A percentile compares a stretch with the other conserved stretches of the same genome.
These are phyloP conservation scores for Tetrapisispora arboricola DNA, from an alignment of 805 yeast genomes.

Conservation along the genomic window DNA sequence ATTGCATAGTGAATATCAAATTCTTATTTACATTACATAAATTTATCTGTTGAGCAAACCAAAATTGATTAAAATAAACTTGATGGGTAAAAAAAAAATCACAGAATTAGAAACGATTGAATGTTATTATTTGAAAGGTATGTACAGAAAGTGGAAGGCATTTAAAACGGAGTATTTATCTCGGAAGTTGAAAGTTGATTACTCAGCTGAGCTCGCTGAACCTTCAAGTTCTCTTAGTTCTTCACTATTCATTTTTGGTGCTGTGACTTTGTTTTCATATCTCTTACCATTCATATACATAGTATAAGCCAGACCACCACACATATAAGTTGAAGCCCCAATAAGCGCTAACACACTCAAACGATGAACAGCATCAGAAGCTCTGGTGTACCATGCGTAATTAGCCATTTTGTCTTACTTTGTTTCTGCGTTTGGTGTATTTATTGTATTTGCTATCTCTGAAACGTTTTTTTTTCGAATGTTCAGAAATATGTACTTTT, in stretches of 20 bases:
- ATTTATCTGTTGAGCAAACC: no score
- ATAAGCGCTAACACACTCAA: conserved; percentile 56
- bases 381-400: conserved; percentile 69
- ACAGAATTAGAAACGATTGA: not conserved
- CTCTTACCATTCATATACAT: conserved; percentile 43
- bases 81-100: not conserved
- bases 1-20: not conserved
- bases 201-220: conserved; percentile 13
- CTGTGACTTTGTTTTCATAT: conserved; percentile 33
- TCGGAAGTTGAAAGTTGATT: not conserved
- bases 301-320: conserved; percentile 42
- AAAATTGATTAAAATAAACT: no score
- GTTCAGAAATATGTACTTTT: no score
- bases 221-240: conserved; percentile 13
- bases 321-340: conserved; percentile 45
- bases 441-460: no score
- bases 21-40: no score
- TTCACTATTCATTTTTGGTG: conserved; percentile 1
- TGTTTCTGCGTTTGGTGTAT: no score
- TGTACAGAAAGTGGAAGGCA: not conserved
- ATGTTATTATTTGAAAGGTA: not conserved
- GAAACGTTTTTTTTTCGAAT: not conserved
- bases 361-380: conserved; percentile 64
- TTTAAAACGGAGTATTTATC: not conserved
- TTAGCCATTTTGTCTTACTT: conserved; percentile 31